phyloP scores from a whole-genome alignment of 352 stramenopile species.

The Phytopythium delawarense region DNA sequence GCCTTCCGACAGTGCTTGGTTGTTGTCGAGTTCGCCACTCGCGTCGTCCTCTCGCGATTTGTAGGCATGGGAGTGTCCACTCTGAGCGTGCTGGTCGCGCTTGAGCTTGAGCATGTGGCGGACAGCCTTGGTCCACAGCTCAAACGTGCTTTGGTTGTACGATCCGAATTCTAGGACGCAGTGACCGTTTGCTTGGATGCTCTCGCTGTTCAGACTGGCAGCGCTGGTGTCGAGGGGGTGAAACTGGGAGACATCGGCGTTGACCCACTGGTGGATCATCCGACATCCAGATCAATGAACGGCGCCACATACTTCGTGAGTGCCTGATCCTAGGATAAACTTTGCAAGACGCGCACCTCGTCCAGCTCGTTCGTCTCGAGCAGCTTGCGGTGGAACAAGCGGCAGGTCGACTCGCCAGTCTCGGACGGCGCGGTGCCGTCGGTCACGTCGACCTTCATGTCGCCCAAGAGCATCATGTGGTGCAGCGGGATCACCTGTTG shows the following conservation, averaged over 20 bases:
- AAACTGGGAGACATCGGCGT: slow-evolving; percentile 53
- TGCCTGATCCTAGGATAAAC: not conserved
- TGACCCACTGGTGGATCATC: slow-evolving; percentile 47
- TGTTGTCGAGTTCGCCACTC: slow-evolving; percentile 12
- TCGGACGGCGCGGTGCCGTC: slow-evolving; percentile 18
- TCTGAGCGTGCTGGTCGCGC: slow-evolving; percentile 29
- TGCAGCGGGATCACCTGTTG: slow-evolving; percentile 69
- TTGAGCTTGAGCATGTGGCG: slow-evolving; percentile 59
- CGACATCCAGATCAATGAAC: not conserved
- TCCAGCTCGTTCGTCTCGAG: slow-evolving; percentile 77
- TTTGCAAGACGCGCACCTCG: slow-evolving; percentile 29
- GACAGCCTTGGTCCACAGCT: slow-evolving; percentile 84
- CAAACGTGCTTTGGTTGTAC: slow-evolving; percentile 79
- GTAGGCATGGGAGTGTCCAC: not conserved
- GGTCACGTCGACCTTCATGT: slow-evolving; percentile 83
- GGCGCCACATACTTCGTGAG: not conserved
- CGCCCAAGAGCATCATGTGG: slow-evolving; percentile 63
- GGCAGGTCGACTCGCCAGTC: slow-evolving; percentile 24
- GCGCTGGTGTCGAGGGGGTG: not conserved
- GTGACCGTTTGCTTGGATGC: slow-evolving; percentile 50
- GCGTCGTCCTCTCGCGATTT: not conserved
- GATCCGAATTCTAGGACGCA: slow-evolving; percentile 77
- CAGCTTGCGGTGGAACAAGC: slow-evolving; percentile 71
- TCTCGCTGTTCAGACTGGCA: not conserved
- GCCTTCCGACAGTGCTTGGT: slow-evolving; percentile 9